Conservation (phyloP, 257 asterid species). For the Cinchona pubescens region DNA sequence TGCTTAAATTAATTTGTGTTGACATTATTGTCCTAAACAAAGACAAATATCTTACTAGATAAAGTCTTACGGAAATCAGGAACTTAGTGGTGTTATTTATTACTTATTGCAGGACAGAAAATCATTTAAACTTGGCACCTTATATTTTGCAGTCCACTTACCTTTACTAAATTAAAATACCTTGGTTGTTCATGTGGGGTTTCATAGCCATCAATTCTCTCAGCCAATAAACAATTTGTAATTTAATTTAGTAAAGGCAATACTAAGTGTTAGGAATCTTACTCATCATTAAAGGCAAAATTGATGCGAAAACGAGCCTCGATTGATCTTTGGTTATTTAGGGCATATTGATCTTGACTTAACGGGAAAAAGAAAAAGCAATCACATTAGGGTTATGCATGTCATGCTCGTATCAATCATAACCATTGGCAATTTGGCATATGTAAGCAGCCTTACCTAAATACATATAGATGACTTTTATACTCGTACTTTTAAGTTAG, state of each 20-base stretch:
- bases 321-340: conserved; percentile 25
- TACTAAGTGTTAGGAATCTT: conserved; percentile 21
- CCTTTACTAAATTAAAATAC: neutral
- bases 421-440: neutral
- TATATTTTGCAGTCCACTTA: conserved; percentile 2
- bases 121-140: neutral
- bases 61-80: neutral
- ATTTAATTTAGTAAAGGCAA: too few relatives aligned
- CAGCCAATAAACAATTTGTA: neutral
- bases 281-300: conserved; percentile 42
- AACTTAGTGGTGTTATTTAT: neutral
- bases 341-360: conserved; percentile 14
- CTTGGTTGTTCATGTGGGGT: neutral
- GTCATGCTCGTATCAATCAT: neutral
- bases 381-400: neutral
- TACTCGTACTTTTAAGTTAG: neutral
- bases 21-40: neutral
- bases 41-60: neutral
- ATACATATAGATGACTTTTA: neutral
- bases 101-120: neutral
- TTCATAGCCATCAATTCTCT: conserved; percentile 3
- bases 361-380: neutral
- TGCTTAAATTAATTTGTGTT: neutral
- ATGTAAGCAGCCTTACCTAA: neutral
- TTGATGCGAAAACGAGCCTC: conserved; percentile 24